Percentiles rank a stretch among this genome's conserved stretches.
Conservation (phyloP, 1,139 yeast genomes). For the Scheffersomyces insectosa region DNA sequence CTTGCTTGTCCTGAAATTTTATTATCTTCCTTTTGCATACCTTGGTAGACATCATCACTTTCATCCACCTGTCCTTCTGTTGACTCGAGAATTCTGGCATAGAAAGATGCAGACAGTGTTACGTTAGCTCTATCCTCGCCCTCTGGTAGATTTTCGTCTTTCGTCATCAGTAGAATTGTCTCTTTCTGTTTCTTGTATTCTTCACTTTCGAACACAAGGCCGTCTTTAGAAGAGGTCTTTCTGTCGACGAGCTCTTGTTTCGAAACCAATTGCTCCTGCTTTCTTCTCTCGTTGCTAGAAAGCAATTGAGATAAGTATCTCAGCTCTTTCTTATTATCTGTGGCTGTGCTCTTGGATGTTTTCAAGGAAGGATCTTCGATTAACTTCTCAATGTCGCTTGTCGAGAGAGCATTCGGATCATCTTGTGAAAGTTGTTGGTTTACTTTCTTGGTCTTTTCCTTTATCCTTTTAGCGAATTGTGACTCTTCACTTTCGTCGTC, state of each 20-base stretch:
- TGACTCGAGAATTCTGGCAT: too few species aligned
- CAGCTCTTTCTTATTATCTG: background rate
- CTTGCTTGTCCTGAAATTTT: too few species aligned
- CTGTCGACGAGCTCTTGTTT: conserved; percentile 3
- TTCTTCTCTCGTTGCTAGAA: conserved; percentile 7
- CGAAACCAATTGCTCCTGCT: conserved; percentile 5
- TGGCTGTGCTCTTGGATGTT: too few species aligned
- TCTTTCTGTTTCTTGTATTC: conserved; percentile 3
- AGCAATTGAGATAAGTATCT: conserved; percentile 7
- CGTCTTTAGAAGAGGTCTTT: conserved; percentile 1
- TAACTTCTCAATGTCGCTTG: too few species aligned
- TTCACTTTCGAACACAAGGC: conserved; percentile 9
- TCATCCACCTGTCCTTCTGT: too few species aligned
- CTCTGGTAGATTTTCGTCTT: too few species aligned
- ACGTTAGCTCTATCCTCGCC: too few species aligned
- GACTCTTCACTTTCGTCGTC: conserved; percentile 5
- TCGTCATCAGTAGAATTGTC: too few species aligned
- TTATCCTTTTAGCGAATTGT: conserved; percentile 1
- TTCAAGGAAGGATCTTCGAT: too few species aligned
- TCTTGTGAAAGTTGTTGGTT: background rate
- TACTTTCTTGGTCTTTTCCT: conserved; percentile 2
- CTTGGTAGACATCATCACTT: background rate
- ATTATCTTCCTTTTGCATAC: background rate
- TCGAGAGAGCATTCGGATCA: too few species aligned
- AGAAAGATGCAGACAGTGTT: too few species aligned